Percentiles rank a stretch among this genome's conserved stretches.
phyloP scores from a whole-genome alignment of 192 early-diverging fungal species.

The Pilobolus umbonatus region DNA sequence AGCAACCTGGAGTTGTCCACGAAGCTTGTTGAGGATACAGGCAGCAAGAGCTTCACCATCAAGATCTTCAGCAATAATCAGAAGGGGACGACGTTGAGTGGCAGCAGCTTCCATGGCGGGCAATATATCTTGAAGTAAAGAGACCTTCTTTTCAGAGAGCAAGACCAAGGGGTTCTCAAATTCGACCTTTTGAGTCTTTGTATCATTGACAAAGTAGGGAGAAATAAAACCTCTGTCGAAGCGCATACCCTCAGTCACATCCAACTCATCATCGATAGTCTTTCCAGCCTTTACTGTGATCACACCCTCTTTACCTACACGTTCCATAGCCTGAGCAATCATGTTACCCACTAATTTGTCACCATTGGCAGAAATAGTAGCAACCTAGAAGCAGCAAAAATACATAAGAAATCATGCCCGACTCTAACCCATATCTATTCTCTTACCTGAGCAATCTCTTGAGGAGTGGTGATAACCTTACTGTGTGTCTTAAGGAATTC shows the following conservation, averaged over 20 bases:
- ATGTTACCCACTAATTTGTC: slow-evolving; percentile 93
- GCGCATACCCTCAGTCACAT: slow-evolving; percentile 99
- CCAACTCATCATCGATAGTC: slow-evolving; percentile 98
- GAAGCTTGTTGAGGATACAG: slow-evolving; percentile 99
- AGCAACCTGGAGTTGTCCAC: slow-evolving; percentile 94
- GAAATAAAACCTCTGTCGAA: slow-evolving; percentile 99
- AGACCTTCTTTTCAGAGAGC: slow-evolving; percentile 99
- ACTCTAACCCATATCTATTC: not conserved
- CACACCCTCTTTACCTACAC: slow-evolving; percentile 99
- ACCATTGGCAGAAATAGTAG: slow-evolving; percentile 99
- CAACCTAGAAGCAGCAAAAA: slow-evolving; percentile 40
- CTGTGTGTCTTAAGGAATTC: slow-evolving; percentile 88
- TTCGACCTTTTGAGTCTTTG: slow-evolving; percentile 97
- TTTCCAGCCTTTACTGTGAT: slow-evolving; percentile 99
- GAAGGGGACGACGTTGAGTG: slow-evolving; percentile 89
- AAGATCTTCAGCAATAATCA: slow-evolving; percentile 97
- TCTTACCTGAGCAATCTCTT: slow-evolving; percentile 93
- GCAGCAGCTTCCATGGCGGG: slow-evolving; percentile 95
- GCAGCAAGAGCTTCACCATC: slow-evolving; percentile 99
- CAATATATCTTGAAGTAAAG: slow-evolving; percentile 89
- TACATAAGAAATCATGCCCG: not conserved
- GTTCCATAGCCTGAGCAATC: slow-evolving; percentile 99
- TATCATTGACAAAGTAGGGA: slow-evolving; percentile 99
- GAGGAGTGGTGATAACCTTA: slow-evolving; percentile 87
- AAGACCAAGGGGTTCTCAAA: slow-evolving; percentile 99